phyloP scores from a whole-genome alignment of 306 rosid genomes.

The Prinsepia uniflora region DNA sequence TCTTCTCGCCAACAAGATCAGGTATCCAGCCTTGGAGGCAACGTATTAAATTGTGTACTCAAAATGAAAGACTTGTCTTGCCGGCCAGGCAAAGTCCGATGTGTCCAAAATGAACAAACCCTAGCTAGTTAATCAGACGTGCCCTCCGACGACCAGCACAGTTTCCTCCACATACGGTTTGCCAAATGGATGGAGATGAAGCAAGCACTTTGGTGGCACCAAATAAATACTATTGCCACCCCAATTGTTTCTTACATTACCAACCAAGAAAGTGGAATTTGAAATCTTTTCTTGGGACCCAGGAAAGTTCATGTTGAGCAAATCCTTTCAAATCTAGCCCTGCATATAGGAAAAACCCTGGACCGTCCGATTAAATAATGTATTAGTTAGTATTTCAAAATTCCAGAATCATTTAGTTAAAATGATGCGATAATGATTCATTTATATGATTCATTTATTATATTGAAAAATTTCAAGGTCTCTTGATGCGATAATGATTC shows the following conservation, averaged over 20 bases:
- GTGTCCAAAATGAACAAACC: not conserved
- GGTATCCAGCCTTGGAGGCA: slow-evolving; percentile 15
- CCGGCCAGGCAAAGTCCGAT: not conserved
- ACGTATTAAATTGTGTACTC: not conserved
- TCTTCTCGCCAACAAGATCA: not conserved
- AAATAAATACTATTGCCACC: slow-evolving; percentile 2
- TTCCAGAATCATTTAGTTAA: too few relatives aligned
- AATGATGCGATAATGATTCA: too few relatives aligned
- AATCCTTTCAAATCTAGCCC: not conserved
- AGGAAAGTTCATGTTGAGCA: not conserved
- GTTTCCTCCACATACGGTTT: not conserved
- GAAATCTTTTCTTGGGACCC: slow-evolving; percentile 13
- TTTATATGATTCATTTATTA: too few relatives aligned
- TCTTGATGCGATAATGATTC: too few relatives aligned
- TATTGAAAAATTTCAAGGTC: too few relatives aligned
- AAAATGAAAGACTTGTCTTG: slow-evolving; percentile 1
- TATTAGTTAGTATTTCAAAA: too few relatives aligned
- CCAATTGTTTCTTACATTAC: not conserved
- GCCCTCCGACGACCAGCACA: not conserved
- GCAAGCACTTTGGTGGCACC: not conserved
- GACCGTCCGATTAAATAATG: too few relatives aligned
- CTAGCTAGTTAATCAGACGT: not conserved
- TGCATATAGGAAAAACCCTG: not conserved
- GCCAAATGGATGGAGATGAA: slow-evolving; percentile 18
- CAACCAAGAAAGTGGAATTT: not conserved